These are phyloP conservation scores for Coleophoma crateriformis DNA, from an alignment of 2,329 filamentous ascomycete species.

Conservation along the genomic window DNA sequence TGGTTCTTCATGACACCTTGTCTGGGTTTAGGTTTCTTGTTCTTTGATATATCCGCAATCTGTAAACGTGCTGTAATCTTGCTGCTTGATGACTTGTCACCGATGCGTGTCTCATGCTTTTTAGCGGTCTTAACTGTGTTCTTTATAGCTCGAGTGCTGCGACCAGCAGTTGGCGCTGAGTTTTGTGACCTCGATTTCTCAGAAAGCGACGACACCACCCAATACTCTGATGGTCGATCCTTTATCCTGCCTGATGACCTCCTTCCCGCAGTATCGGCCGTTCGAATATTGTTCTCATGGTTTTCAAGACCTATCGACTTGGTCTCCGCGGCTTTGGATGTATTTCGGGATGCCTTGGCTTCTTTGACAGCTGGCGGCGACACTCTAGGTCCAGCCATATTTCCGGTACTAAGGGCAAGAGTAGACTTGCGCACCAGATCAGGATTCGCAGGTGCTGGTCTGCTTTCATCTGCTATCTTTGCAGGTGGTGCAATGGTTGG, in stretches of 20 bases:
- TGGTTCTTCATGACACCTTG: neutral
- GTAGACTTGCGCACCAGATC: too few species aligned
- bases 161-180: neutral
- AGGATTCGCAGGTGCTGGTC: too few species aligned
- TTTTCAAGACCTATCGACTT: neutral
- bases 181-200: neutral
- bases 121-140: neutral
- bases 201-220: neutral
- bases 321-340: neutral
- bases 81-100: neutral
- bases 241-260: neutral
- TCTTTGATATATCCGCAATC: neutral
- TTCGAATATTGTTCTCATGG: neutral
- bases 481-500: slow-evolving; percentile 2
- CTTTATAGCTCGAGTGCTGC: neutral
- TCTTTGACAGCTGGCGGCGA: neutral
- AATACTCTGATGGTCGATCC: neutral
- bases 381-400: neutral
- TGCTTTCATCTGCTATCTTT: neutral
- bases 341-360: neutral
- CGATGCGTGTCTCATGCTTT: neutral
- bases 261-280: neutral
- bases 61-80: neutral
- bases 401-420: neutral
- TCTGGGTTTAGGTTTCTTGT: neutral